Percentiles rank a stretch among this genome's conserved stretches.
Conservation (phyloP, 2,329 filamentous ascomycete genomes). For the Claviceps quebecensis region DNA sequence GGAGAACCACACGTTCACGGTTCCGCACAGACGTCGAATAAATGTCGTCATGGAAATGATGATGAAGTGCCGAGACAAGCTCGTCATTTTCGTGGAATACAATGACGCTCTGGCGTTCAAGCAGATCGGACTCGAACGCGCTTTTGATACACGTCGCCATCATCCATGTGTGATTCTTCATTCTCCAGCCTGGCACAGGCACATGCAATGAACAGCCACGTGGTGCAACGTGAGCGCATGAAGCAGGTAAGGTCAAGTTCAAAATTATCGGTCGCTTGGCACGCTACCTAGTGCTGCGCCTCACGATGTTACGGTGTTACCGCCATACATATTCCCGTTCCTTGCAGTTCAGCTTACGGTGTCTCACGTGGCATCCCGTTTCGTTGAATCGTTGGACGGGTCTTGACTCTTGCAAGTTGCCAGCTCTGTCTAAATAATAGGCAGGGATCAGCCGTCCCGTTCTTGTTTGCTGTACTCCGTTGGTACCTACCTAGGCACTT, state of each 20-base stretch:
- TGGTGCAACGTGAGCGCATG: neutral
- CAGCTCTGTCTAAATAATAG: too few species aligned
- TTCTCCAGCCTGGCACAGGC: neutral
- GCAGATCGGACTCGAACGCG: neutral
- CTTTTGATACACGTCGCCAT: neutral
- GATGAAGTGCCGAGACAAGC: neutral
- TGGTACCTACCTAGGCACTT: too few species aligned
- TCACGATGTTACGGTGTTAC: neutral
- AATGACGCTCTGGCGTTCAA: neutral
- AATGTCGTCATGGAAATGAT: neutral
- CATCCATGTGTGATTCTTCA: neutral
- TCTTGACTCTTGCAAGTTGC: too few species aligned
- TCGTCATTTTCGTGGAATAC: neutral
- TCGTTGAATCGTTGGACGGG: too few species aligned
- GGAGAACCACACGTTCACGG: too few species aligned
- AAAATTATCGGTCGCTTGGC: neutral
- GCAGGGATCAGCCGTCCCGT: too few species aligned
- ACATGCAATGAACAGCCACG: neutral
- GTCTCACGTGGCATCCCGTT: too few species aligned
- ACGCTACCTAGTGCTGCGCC: neutral
- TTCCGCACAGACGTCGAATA: neutral
- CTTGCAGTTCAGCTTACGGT: neutral
- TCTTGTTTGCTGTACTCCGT: too few species aligned
- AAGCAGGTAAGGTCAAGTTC: neutral
- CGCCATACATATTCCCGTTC: neutral